Evolutionary conservation across 2,329 filamentous ascomycete species (phyloP).

Genomic region (Paracorniculantispora psalliotae): DNA sequence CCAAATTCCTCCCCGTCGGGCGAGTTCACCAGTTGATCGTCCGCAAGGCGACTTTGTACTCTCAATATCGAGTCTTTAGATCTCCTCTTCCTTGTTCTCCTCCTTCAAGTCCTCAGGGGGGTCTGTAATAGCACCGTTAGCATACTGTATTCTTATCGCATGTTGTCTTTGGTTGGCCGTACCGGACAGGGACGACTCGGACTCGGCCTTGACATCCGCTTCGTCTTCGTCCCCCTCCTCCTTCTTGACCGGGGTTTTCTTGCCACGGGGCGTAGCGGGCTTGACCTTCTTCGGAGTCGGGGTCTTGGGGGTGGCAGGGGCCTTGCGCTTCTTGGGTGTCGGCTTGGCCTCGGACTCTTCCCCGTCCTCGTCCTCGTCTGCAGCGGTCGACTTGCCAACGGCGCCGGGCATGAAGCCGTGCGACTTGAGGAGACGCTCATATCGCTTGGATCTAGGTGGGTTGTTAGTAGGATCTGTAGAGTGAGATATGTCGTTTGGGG

Average conservation of each 20-base stretch:
- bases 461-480: neutral
- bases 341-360: neutral
- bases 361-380: slow-evolving; percentile 6
- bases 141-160: neutral
- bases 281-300: slow-evolving; percentile 24
- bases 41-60: neutral
- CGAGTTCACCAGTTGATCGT: no score
- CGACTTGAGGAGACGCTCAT: slow-evolving; percentile 60
- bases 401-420: slow-evolving; percentile 39
- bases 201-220: slow-evolving; percentile 19
- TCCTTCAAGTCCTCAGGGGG: neutral
- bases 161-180: neutral
- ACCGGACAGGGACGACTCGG: slow-evolving; percentile 25
- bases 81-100: neutral
- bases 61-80: neutral
- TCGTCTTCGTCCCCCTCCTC: slow-evolving; percentile 6
- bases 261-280: slow-evolving; percentile 17
- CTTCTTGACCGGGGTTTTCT: slow-evolving; percentile 16
- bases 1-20: neutral
- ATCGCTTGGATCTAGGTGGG: slow-evolving; percentile 56
- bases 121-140: neutral
- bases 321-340: slow-evolving; percentile 11
- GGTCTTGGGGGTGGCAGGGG: slow-evolving; percentile 14
- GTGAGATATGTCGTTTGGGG: neutral
- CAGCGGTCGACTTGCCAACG: slow-evolving; percentile 12